Evolutionary conservation across 495 filamentous ascomycete species (phyloP).

Genomic region (Annulohypoxylon bovei): DNA sequence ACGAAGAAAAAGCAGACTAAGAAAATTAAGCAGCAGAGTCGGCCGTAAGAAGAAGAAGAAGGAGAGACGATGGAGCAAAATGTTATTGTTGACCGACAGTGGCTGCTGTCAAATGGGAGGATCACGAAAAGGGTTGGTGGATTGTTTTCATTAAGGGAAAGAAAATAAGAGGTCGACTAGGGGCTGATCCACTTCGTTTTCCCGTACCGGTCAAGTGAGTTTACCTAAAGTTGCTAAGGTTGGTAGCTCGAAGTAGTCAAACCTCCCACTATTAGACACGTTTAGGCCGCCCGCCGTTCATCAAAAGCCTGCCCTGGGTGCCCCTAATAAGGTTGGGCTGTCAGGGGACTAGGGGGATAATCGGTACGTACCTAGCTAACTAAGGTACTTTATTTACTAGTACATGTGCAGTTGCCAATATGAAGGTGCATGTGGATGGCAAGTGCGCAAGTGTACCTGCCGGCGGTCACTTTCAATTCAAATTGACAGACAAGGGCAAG

Average conservation of each 20-base stretch:
- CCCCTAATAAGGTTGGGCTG: constrained; percentile 17
- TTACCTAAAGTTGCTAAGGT: constrained; percentile 2
- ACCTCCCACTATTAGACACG: constrained; percentile 18
- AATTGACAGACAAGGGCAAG: not conserved
- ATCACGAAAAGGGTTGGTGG: constrained; percentile 42
- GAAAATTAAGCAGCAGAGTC: constrained; percentile 15
- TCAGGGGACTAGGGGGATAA: constrained; percentile 1
- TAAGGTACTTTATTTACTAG: not conserved
- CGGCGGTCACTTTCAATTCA: not conserved
- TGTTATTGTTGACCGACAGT: constrained; percentile 42
- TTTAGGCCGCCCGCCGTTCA: constrained; percentile 7
- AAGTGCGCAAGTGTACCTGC: not conserved
- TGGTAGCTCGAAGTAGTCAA: constrained; percentile 1
- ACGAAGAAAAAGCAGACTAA: constrained; percentile 27
- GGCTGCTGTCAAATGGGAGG: constrained; percentile 27
- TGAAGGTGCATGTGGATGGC: not conserved
- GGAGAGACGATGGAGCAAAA: constrained; percentile 22
- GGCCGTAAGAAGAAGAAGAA: constrained; percentile 18
- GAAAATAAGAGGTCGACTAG: constrained; percentile 47
- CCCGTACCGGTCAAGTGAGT: constrained; percentile 23
- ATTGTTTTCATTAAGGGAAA: constrained; percentile 46
- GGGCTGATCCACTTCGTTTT: constrained; percentile 45
- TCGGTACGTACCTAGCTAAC: not conserved
- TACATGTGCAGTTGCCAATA: not conserved
- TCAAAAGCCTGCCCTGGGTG: constrained; percentile 3